Conservation (phyloP, 2,329 filamentous ascomycete genomes). For the Ophiognomonia clavigignenti-juglandacearum region DNA sequence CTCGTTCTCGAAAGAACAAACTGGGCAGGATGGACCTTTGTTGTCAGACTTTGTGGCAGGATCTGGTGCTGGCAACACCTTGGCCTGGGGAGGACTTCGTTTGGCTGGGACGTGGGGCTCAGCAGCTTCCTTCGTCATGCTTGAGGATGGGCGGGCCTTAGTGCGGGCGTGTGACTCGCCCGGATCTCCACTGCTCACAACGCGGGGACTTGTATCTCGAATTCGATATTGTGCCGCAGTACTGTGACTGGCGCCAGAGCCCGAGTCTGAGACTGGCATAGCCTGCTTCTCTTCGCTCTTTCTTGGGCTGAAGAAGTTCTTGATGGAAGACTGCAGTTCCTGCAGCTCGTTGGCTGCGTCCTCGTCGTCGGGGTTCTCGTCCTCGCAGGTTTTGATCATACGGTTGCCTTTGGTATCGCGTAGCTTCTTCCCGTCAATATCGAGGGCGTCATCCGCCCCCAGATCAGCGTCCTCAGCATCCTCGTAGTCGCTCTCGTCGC, state of each 20-base stretch:
- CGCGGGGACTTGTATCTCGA: not conserved
- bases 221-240: not conserved
- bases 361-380: slow-evolving; percentile 54
- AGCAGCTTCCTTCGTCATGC: not conserved
- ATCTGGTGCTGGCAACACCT: not conserved
- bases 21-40: slow-evolving; percentile 37
- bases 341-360: slow-evolving; percentile 58
- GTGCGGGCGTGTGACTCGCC: slow-evolving; percentile 1
- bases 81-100: not conserved
- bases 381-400: slow-evolving; percentile 71
- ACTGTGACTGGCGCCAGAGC: not conserved
- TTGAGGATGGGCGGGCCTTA: not conserved
- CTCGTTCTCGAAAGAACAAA: slow-evolving; percentile 66
- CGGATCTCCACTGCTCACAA: not conserved
- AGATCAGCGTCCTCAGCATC: slow-evolving; percentile 33
- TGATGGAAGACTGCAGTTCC: slow-evolving; percentile 53
- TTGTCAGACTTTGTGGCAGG: not conserved
- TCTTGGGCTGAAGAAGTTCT: slow-evolving; percentile 4
- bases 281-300: slow-evolving; percentile 3
- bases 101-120: not conserved
- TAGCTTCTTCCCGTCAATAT: slow-evolving; percentile 60
- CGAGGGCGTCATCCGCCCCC: slow-evolving; percentile 49
- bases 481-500: slow-evolving; percentile 42
- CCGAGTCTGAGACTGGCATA: not conserved
- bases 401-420: slow-evolving; percentile 61